Conservation (phyloP, 352 stramenopile species). For the Pilasporangium apinafurcum region DNA sequence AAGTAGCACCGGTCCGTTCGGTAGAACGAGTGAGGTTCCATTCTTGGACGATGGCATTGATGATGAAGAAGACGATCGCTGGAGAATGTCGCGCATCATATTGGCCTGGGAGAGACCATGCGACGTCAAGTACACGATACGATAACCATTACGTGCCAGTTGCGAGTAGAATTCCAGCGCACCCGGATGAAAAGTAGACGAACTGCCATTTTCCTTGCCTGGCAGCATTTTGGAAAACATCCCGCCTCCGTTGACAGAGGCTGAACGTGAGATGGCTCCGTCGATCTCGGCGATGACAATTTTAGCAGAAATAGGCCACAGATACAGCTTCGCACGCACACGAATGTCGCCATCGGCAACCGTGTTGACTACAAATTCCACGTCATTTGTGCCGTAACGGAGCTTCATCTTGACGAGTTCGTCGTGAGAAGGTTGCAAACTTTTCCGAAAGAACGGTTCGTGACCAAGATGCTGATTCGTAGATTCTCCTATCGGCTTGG, state of each 20-base stretch:
- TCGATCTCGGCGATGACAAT: constrained; percentile 83
- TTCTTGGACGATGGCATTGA: constrained; percentile 4
- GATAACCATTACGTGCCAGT: constrained; percentile 62
- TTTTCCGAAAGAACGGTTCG: constrained; percentile 47
- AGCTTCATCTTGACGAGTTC: constrained; percentile 58
- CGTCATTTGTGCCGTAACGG: constrained; percentile 53
- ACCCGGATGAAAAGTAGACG: constrained; percentile 39
- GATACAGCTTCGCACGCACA: constrained; percentile 53
- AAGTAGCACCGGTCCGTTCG: constrained; percentile 64
- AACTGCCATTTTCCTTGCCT: constrained; percentile 38
- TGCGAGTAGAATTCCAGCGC: constrained; percentile 73
- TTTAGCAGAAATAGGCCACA: constrained; percentile 68
- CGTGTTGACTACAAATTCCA: constrained; percentile 53
- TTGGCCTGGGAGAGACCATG: constrained; percentile 49
- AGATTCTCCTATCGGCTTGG: too few species aligned
- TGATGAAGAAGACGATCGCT: constrained; percentile 5
- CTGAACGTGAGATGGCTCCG: constrained; percentile 52
- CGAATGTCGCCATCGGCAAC: constrained; percentile 13
- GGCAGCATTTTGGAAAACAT: constrained; percentile 19
- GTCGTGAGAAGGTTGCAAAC: constrained; percentile 45
- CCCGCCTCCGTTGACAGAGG: constrained; percentile 25
- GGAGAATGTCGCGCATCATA: constrained; percentile 35
- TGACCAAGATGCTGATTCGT: too few species aligned
- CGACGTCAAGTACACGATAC: constrained; percentile 78
- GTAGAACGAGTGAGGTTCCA: constrained; percentile 32